Base-by-base conservation (phyloP, 1,284 basidiomycete species). In the Malassezia furfur region DNA sequence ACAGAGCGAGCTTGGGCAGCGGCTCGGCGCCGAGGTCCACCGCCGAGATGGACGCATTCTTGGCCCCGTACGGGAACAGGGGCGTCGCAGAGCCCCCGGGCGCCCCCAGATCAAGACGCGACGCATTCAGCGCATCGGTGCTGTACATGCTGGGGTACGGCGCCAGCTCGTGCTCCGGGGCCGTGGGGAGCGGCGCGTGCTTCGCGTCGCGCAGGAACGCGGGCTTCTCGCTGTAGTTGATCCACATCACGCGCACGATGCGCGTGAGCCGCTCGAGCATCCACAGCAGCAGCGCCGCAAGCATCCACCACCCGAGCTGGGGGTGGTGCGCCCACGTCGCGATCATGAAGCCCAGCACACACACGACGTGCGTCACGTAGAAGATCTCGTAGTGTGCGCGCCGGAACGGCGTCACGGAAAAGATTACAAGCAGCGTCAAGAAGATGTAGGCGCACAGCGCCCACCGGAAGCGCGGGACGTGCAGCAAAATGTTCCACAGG, bases 381-480 rank as follows among this genome's bases (percentile, higher is more conserved):
- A 91, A 91, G 21, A 77, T 70, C 72, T 89, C 87, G 75, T 88
- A 91, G 64, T 81, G 81, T 11, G 78, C 77, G 48, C 81, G 81
- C 34, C 88, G 81, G 46, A 91, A 74, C 4, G 82, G 81, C 6
- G 78, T 78, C 35, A 87, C 66, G 28, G 85, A 86, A 36, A 84
- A 73, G 34, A 83, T 65, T 59, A 84, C 81, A 51, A 90, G 77
- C 9, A 83, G 69, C 0, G 85, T 87, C 70, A 91, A 79, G 39
- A 82, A 77, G n/a, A 77, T 77, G 73, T 85, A 89, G 0, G 84
- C 86, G 31, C 81, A 80, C 77, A 83, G 83, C 11, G 84, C 88
- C 67, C 79, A 87, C 49, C 85, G 78, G 70, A 91, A 91, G 46
- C 83, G 82, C 52, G 79, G 77, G 69, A 84, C 86, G 38, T 78